These are phyloP conservation scores for Ceratopteris richardii DNA, from an alignment of 75 land plant species.

Conservation along the genomic window DNA sequence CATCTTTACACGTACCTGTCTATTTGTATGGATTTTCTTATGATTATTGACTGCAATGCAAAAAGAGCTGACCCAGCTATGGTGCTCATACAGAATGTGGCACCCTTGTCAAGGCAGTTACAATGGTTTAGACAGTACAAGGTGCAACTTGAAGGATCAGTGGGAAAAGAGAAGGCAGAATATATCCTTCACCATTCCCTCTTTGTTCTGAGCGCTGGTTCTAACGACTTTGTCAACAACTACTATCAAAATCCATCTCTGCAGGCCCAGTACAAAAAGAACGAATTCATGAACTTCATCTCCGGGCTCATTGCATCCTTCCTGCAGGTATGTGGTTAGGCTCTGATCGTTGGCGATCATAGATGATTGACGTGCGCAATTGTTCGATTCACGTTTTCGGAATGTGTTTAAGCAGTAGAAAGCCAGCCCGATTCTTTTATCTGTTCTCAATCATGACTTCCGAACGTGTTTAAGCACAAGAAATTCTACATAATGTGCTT, in stretches of 20 bases:
- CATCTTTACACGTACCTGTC: too few species aligned
- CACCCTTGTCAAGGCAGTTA: slow-evolving; percentile 48
- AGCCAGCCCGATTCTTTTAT: too few species aligned
- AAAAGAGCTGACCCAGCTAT: too few species aligned
- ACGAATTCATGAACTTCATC: slow-evolving; percentile 40
- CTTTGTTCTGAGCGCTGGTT: slow-evolving; percentile 55
- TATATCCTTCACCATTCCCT: slow-evolving; percentile 37
- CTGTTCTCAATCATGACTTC: too few species aligned
- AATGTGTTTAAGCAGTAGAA: too few species aligned
- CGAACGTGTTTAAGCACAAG: too few species aligned
- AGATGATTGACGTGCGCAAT: too few species aligned
- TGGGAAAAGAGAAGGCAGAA: slow-evolving; percentile 28
- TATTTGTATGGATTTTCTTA: too few species aligned
- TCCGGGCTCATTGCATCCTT: slow-evolving; percentile 26
- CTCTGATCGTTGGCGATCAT: too few species aligned
- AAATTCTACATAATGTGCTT: too few species aligned
- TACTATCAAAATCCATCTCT: slow-evolving; percentile 71
- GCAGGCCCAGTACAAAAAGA: slow-evolving; percentile 21
- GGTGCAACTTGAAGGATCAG: slow-evolving; percentile 26
- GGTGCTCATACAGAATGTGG: slow-evolving; percentile 30
- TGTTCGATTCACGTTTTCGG: too few species aligned
- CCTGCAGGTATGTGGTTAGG: slow-evolving; percentile 38
- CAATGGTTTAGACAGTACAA: slow-evolving; percentile 48
- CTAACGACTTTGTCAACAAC: slow-evolving; percentile 67
- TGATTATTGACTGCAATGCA: too few species aligned